Percentiles rank a stretch among this genome's conserved stretches.
Evolutionary conservation across 345 rosid genomes (phyloP).

Genomic region (Rhodamnia rubescens): DNA sequence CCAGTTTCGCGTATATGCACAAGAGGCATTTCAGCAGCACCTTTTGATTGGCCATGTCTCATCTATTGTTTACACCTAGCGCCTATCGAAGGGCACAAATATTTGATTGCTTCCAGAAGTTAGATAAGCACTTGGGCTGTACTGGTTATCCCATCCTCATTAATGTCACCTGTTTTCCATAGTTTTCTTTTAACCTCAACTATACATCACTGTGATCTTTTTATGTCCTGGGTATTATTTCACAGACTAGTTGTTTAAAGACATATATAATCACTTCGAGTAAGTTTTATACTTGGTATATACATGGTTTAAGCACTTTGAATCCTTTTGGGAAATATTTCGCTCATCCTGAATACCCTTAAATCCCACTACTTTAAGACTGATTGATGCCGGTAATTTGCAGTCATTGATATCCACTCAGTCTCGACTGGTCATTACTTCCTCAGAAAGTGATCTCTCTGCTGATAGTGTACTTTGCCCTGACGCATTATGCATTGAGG

Average conservation of each 20-base stretch:
- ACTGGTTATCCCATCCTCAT: background rate
- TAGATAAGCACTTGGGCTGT: background rate
- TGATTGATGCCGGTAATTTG: conserved; percentile 13
- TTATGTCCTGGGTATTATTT: background rate
- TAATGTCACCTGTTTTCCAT: background rate
- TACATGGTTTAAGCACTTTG: background rate
- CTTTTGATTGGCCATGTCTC: background rate
- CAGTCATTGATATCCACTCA: conserved; percentile 85
- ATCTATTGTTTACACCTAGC: background rate
- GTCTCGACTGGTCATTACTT: conserved; percentile 76
- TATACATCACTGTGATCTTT: background rate
- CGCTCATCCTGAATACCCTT: background rate
- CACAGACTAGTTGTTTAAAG: background rate
- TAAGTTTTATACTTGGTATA: background rate
- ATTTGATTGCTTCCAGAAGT: background rate
- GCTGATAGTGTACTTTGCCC: conserved; percentile 56
- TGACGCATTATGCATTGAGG: conserved; percentile 74
- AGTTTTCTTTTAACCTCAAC: background rate
- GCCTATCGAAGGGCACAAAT: background rate
- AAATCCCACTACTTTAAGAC: background rate
- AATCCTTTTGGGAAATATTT: background rate
- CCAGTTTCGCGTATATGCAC: background rate
- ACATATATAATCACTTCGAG: background rate
- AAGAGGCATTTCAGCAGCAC: background rate
- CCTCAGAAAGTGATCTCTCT: conserved; percentile 48